Conservation (phyloP, 176 grass and related monocot species). For the Ensete glaucum region DNA sequence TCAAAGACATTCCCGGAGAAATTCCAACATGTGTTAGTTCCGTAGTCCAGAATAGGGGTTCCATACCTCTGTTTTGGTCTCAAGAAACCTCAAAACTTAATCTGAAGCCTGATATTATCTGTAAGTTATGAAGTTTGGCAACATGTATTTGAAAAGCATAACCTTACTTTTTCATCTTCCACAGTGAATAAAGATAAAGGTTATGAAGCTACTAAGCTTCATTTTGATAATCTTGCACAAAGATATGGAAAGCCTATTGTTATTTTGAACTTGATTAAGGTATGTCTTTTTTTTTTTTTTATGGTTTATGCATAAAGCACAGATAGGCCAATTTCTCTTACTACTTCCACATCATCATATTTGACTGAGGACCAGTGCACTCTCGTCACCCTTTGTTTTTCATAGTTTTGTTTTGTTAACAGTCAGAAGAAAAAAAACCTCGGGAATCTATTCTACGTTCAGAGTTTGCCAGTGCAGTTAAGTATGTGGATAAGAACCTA, state of each 20-base stretch:
- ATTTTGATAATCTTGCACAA: constrained; percentile 76
- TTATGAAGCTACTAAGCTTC: constrained; percentile 80
- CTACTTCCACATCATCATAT: background rate
- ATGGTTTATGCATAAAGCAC: background rate
- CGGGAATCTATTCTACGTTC: constrained; percentile 72
- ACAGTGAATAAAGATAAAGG: constrained; percentile 60
- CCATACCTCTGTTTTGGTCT: constrained; percentile 93
- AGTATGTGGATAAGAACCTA: constrained; percentile 47
- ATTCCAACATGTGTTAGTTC: constrained; percentile 64
- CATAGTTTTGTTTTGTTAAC: background rate
- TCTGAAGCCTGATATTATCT: constrained; percentile 80
- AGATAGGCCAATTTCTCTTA: background rate
- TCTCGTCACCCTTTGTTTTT: background rate
- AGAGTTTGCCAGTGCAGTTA: constrained; percentile 72
- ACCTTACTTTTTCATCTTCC: constrained; percentile 13
- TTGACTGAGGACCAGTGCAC: background rate
- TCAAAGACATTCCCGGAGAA: constrained; percentile 37
- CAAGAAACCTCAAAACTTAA: constrained; percentile 75
- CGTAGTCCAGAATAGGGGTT: constrained; percentile 91
- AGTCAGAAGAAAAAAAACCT: constrained; percentile 67
- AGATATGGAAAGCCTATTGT: constrained; percentile 89
- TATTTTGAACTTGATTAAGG: constrained; percentile 96
- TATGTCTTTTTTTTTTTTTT: constrained; percentile 20
- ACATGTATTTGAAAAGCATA: background rate
- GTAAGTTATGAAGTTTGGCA: constrained; percentile 43